These are phyloP conservation scores for Rhododendron williamsianum DNA, from an alignment of 148 eudicot genomes.

Conservation along the genomic window DNA sequence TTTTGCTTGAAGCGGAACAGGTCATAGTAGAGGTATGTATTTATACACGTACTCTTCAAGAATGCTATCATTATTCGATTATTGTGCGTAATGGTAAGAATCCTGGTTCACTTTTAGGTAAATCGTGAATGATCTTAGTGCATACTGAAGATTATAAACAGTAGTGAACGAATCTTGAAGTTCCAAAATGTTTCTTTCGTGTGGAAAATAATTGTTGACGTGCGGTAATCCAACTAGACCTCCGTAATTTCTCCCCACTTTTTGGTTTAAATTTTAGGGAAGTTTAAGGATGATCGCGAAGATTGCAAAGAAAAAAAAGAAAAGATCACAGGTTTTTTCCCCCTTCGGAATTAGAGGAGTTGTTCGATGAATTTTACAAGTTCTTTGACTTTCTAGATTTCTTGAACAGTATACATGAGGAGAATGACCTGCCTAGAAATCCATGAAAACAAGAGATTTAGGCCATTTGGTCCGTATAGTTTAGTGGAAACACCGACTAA, in stretches of 20 bases:
- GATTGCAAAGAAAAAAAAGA: too few relatives aligned
- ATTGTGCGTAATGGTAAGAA: background rate
- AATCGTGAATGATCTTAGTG: background rate
- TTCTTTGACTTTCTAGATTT: background rate
- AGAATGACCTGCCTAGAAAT: too few relatives aligned
- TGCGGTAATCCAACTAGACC: background rate
- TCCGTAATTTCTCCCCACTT: background rate
- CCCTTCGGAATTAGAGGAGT: background rate
- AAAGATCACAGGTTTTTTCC: background rate
- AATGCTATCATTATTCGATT: background rate
- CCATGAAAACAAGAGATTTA: too few relatives aligned
- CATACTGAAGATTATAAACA: background rate
- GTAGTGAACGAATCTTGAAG: background rate
- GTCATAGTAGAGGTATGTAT: constrained; percentile 58
- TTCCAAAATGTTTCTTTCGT: too few relatives aligned
- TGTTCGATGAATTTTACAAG: background rate
- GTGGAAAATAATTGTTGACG: background rate
- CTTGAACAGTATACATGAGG: background rate
- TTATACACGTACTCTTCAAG: background rate
- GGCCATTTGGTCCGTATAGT: too few relatives aligned
- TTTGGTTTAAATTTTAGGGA: background rate
- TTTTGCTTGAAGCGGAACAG: constrained; percentile 77
- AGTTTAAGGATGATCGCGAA: background rate
- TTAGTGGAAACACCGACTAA: background rate
- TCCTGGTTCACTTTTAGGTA: background rate